Percentiles rank a stretch among this genome's conserved stretches.
These are phyloP conservation scores for Cutaneotrichosporon cyanovorans DNA, from an alignment of 1,284 basidiomycete genomes.

Conservation along the genomic window DNA sequence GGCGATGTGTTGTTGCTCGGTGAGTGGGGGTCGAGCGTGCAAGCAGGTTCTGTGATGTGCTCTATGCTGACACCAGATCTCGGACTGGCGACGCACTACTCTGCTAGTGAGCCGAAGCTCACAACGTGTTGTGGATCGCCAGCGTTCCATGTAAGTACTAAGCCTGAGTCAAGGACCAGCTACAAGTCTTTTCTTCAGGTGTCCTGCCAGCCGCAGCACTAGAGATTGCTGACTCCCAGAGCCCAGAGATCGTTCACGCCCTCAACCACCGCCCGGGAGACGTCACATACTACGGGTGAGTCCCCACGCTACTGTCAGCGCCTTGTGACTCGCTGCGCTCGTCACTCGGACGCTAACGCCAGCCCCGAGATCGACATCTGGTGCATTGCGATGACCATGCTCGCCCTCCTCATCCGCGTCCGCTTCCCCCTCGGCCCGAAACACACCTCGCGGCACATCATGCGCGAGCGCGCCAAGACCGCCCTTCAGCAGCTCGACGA, in stretches of 20 bases:
- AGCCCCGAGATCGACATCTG: conserved; percentile 55
- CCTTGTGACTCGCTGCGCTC: too few relatives aligned
- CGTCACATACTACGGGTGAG: conserved; percentile 48
- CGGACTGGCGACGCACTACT: conserved; percentile 53
- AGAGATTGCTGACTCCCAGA: conserved; percentile 26
- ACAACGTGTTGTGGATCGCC: conserved; percentile 54
- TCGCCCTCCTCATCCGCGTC: conserved; percentile 49
- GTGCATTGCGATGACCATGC: conserved; percentile 52
- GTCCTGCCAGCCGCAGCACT: too few relatives aligned
- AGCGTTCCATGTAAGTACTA: conserved; percentile 45
- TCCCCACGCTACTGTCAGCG: neutral
- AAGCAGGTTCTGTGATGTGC: too few relatives aligned
- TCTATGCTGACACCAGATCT: conserved; percentile 43
- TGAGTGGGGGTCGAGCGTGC: conserved; percentile 16
- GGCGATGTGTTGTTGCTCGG: conserved; percentile 47
- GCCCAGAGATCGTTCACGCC: conserved; percentile 52
- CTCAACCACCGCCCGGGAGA: conserved; percentile 49
- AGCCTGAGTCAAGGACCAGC: too few relatives aligned
- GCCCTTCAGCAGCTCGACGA: conserved; percentile 46
- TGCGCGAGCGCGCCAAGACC: conserved; percentile 48
- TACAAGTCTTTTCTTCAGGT: too few relatives aligned
- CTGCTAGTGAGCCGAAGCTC: conserved; percentile 51
- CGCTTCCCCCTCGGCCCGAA: conserved; percentile 52
- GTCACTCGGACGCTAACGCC: too few relatives aligned
- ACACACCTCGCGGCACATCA: conserved; percentile 47